Base-by-base conservation (phyloP, 352 stramenopile genomes). In the Globisporangium emineosum region DNA sequence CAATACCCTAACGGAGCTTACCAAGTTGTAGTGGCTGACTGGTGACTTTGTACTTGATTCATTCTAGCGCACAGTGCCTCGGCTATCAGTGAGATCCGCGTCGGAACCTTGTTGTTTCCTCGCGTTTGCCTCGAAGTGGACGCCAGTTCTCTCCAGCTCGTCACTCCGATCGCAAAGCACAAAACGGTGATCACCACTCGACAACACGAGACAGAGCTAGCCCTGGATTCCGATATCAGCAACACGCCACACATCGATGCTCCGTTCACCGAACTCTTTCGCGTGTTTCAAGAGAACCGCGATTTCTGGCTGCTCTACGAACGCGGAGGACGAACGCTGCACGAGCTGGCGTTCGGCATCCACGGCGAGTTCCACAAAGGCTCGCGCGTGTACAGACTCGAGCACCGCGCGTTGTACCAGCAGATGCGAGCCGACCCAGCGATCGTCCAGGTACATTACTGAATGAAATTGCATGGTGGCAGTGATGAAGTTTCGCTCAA, bases 241-340 rank as follows among this genome's bases (percentile, higher is more conserved):
- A 33, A 23, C 12, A 23, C n/a, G n/a, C n/a, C n/a, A 8, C 19
- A 12, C 3, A 21, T 50, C 19, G 43, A 17, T 1, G 0, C 30
- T 33, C 53, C 17, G 19, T 27, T 58, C 30, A 29, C 30, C 2
- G 10, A 37, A 25, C 55, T 60, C 55, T 35, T 51, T 37, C 35
- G 35, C 35, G 55, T 60, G 7, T 21, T 51, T 15, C 35, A 60
- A 32, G 55, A 29, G 35, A 60, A 35, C 6, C 55, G 35, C 12
- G 55, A 60, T 21, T 60, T 60, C 33, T 60, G 55, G 55, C 23
- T 60, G 55, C 33, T 60, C 33, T 60, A 60, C 35, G 55, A 60
- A 5, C 55, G 35, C 19, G 55, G 55, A 4, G 55, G 55, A 13
- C 55, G 35, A 5, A 51, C 35, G 33, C 35, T 60, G 0, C 55